phyloP scores from a whole-genome alignment of 371 early-diverging fungal species.

The Massospora cicadina region DNA sequence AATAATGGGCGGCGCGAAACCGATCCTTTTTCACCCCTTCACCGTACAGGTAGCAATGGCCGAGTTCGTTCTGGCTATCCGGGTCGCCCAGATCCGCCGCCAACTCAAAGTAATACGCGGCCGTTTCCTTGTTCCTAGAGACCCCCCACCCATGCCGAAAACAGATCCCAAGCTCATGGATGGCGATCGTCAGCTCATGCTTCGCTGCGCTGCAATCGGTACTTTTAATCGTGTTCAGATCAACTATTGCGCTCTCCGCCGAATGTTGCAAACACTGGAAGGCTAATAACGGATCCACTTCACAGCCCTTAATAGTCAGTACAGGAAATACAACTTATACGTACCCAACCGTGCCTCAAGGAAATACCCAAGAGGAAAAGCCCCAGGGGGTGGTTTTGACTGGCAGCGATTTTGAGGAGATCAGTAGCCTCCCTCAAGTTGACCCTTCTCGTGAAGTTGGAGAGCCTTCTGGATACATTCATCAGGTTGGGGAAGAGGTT shows the following conservation, averaged over 20 bases:
- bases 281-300: constrained; percentile 33
- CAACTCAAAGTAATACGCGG: constrained; percentile 69
- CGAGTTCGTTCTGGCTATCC: constrained; percentile 75
- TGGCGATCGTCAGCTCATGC: constrained; percentile 47
- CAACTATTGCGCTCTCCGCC: constrained; percentile 53
- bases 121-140: constrained; percentile 52
- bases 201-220: constrained; percentile 17
- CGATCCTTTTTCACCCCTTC: constrained; percentile 66
- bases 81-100: constrained; percentile 76
- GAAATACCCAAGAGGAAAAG: constrained; percentile 75
- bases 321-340: background rate
- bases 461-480: constrained; percentile 33
- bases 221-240: constrained; percentile 21
- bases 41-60: constrained; percentile 55
- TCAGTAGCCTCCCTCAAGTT: constrained; percentile 61
- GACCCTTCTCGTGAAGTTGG: constrained; percentile 47
- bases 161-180: constrained; percentile 61
- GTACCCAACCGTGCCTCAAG: constrained; percentile 78
- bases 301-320: constrained; percentile 30
- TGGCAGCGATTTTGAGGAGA: constrained; percentile 62
- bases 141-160: constrained; percentile 90
- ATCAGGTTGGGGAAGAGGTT: constrained; percentile 15
- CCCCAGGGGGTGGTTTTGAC: constrained; percentile 49
- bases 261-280: constrained; percentile 58
- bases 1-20: constrained; percentile 63